phyloP scores from a whole-genome alignment of 805 yeast species.

The Candida quercuum region DNA sequence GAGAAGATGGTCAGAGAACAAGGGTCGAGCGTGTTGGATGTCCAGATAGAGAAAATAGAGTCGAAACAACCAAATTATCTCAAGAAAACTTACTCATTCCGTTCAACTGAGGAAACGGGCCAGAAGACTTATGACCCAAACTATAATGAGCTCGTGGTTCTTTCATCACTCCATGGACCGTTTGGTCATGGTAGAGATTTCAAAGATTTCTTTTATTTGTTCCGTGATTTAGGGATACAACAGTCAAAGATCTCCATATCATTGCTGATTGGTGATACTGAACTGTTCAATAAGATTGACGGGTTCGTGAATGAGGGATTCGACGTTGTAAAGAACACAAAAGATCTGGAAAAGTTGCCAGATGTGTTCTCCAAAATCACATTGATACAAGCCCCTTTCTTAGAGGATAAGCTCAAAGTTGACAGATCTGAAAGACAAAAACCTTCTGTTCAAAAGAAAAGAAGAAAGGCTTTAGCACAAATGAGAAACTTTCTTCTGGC shows the following conservation, averaged over 20 bases:
- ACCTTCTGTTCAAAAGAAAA: constrained; percentile 13
- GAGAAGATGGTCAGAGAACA: background rate
- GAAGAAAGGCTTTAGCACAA: constrained; percentile 21
- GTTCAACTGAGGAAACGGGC: constrained; percentile 4
- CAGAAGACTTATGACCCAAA: constrained; percentile 5
- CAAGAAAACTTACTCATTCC: constrained; percentile 8
- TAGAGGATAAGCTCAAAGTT: constrained; percentile 23
- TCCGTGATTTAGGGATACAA: constrained; percentile 6
- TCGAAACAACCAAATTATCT: constrained; percentile 2
- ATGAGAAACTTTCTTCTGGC: constrained; percentile 22
- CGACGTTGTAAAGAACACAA: constrained; percentile 1
- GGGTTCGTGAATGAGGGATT: constrained; percentile 2
- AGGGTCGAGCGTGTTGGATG: constrained; percentile 1
- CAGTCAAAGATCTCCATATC: constrained; percentile 13
- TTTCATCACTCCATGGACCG: constrained; percentile 9
- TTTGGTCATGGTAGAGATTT: constrained; percentile 11
- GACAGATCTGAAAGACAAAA: constrained; percentile 15
- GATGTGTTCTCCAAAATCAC: constrained; percentile 18
- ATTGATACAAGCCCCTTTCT: constrained; percentile 30
- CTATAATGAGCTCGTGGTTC: constrained; percentile 11
- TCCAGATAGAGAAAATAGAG: background rate
- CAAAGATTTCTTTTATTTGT: constrained; percentile 10
- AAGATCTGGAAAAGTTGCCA: constrained; percentile 7
- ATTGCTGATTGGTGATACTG: constrained; percentile 9
- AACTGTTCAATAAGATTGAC: constrained; percentile 8